Conservation (phyloP, 768 basidiomycete genomes). For the Mrakia gelida region DNA sequence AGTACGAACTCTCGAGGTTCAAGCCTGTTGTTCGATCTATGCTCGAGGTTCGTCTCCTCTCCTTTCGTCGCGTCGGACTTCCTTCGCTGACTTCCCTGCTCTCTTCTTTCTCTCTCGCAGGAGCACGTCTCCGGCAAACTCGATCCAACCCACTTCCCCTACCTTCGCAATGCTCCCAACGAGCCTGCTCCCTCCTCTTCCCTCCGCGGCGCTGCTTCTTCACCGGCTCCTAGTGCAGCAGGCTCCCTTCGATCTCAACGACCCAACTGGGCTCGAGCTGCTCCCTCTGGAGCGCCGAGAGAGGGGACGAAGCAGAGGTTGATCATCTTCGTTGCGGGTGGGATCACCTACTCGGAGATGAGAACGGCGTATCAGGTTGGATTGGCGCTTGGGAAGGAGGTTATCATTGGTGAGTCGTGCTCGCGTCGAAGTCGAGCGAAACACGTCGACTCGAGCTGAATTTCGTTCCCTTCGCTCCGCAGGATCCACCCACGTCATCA, state of each 20-base stretch:
- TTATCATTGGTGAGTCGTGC: conserved; percentile 72
- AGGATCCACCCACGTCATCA: conserved; percentile 87
- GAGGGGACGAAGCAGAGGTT: conserved; percentile 55
- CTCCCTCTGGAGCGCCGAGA: background rate
- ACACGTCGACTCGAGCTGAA: background rate
- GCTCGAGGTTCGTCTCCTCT: conserved; percentile 60
- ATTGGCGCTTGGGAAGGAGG: conserved; percentile 69
- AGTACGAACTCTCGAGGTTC: conserved; percentile 93
- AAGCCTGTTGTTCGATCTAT: conserved; percentile 76
- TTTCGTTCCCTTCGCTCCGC: background rate
- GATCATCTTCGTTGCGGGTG: conserved; percentile 87
- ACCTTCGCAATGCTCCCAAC: conserved; percentile 67
- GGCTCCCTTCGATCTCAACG: conserved; percentile 28
- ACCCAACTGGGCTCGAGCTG: conserved; percentile 32
- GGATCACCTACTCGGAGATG: conserved; percentile 94
- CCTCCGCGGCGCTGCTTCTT: conserved; percentile 1
- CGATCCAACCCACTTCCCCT: conserved; percentile 77
- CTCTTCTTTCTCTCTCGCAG: conserved; percentile 46
- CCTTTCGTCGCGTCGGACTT: background rate
- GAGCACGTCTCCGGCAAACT: conserved; percentile 76
- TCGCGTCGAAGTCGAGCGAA: background rate
- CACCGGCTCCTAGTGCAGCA: background rate
- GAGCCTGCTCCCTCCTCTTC: conserved; percentile 40
- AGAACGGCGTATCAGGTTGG: conserved; percentile 80
- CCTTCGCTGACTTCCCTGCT: background rate